Base-by-base conservation (phyloP, 176 grass and related monocot genomes). In the Phyllostachys edulis region DNA sequence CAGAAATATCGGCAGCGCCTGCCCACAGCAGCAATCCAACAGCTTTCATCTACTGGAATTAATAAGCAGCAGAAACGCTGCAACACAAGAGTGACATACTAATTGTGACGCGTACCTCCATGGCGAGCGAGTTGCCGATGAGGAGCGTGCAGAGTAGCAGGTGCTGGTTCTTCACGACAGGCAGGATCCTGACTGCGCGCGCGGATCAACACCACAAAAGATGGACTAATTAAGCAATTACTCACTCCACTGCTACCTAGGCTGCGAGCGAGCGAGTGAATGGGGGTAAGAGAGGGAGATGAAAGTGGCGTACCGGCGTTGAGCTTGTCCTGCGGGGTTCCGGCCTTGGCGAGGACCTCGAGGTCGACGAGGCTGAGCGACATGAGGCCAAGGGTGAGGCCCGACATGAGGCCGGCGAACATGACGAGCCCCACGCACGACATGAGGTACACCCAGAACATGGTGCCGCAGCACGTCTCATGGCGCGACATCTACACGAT, bases 291-390 rank as follows among this genome's bases (percentile, higher is more conserved):
- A 14, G 46, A 16, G 61, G 5, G 64, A 63, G 40, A 18, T 0
- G 27, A 24, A 44, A 27, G 9, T 11, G 20, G 45, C 0, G 8
- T 17, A 92, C 90, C 88, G 72, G 94, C 95, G 84, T 93, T 82
- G 56, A 34, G 32, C 26, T 69, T 80, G 80, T 98, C 96, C 44
- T 78, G 46, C 0, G 96, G 93, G 0, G 90, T 87, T 0, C 96
- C 96, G 16, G 96, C 91, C 87, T 98, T 93, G 57, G 85, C 2
- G 44, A 98, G 96, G 46, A 98, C 96, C 90, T 98, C 96, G 45
- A 98, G 91, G 87, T 98, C 96, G 83, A 98, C 93, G 64, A 98
- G 85, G 85, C 96, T 98, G 87, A 98, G 93, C 4, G 96, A 98
- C 96, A 98, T 98, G 80, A 98, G 93, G 3, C 96, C 96, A 24